Evolutionary conservation across 345 rosid genomes (phyloP).

Genomic region (Lepidium sativum): DNA sequence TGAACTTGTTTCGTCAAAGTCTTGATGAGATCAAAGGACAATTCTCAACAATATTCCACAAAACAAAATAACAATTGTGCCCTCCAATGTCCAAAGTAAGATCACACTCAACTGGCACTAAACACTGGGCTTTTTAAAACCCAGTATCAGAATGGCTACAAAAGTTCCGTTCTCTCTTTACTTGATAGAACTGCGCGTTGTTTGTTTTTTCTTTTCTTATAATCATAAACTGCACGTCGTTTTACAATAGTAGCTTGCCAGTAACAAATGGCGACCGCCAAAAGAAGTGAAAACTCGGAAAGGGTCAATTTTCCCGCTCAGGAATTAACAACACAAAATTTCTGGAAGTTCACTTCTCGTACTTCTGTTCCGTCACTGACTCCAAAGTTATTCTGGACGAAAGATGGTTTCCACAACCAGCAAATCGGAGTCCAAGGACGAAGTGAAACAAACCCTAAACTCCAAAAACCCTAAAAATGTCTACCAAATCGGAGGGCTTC

Average conservation of each 20-base stretch:
- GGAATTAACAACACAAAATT: background rate
- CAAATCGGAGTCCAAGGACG: constrained; percentile 19
- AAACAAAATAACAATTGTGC: no score
- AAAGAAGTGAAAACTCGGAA: background rate
- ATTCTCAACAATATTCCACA: no score
- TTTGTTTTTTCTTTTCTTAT: background rate
- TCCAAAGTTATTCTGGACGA: background rate
- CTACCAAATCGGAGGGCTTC: constrained; percentile 61
- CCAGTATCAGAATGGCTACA: background rate
- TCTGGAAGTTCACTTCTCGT: background rate
- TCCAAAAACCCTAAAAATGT: constrained; percentile 35
- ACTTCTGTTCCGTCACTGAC: background rate
- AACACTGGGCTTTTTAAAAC: no score
- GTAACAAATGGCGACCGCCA: constrained; percentile 12
- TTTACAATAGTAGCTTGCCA: background rate
- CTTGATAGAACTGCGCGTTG: background rate
- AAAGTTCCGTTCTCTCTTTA: constrained; percentile 10
- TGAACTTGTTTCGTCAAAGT: no score
- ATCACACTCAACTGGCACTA: no score
- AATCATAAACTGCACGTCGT: background rate
- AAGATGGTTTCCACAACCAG: constrained; percentile 32
- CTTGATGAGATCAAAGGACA: no score
- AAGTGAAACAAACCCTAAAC: constrained; percentile 28
- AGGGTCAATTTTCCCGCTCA: constrained; percentile 20
- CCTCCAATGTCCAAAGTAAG: no score